Evolutionary conservation across 306 rosid species (phyloP).

Genomic region (Adenanthera pavonina): DNA sequence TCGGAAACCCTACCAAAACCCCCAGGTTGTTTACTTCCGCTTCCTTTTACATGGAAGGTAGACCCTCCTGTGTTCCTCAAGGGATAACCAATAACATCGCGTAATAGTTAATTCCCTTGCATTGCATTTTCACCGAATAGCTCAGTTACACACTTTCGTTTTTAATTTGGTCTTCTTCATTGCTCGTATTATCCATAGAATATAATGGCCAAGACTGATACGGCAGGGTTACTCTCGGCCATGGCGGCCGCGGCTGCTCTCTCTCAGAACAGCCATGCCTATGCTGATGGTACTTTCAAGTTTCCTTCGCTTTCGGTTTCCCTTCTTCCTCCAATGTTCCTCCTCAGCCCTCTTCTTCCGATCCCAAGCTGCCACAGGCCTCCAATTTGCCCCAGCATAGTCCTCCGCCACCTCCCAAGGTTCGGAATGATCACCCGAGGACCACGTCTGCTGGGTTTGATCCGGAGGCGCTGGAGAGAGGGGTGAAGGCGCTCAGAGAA

Average conservation of each 20-base stretch:
- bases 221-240: constrained; percentile 63
- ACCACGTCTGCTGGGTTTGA: constrained; percentile 87
- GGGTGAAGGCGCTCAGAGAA: constrained; percentile 62
- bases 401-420: constrained; percentile 51
- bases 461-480: constrained; percentile 82
- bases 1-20: constrained; percentile 21
- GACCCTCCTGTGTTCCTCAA: constrained; percentile 19
- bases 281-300: constrained; percentile 64
- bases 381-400: constrained; percentile 21
- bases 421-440: constrained; percentile 82
- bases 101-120: constrained; percentile 14
- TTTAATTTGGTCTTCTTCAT: neutral
- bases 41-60: constrained; percentile 28
- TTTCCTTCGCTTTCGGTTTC: constrained; percentile 43
- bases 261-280: constrained; percentile 37
- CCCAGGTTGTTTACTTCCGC: neutral
- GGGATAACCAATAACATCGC: constrained; percentile 22
- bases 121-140: neutral
- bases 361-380: constrained; percentile 9
- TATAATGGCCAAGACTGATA: constrained; percentile 61
- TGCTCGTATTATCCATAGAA: neutral
- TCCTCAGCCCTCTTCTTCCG: constrained; percentile 40
- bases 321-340: constrained; percentile 34
- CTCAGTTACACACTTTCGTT: neutral
- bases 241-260: constrained; percentile 60